Conservation (phyloP, 768 basidiomycete species). For the Exidia glandulosa region DNA sequence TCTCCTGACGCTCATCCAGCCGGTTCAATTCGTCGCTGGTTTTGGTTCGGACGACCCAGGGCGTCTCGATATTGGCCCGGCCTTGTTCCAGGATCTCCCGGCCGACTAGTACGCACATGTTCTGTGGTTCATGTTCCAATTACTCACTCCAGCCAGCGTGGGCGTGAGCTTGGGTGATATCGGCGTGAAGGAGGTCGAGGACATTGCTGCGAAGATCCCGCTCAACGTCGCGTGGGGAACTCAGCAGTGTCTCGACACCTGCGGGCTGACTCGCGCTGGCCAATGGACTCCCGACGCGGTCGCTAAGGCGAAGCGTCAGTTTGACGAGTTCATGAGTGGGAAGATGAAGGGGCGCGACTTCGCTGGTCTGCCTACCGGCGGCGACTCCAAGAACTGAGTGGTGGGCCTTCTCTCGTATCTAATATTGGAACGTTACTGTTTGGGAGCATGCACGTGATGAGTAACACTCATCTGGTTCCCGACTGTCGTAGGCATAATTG, state of each 20-base stretch:
- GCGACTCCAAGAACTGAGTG: neutral
- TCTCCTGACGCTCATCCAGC: slow-evolving; percentile 2
- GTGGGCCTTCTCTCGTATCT: neutral
- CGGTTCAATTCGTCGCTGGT: slow-evolving; percentile 17
- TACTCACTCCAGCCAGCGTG: slow-evolving; percentile 18
- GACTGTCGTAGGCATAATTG: too few relatives aligned
- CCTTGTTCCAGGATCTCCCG: slow-evolving; percentile 12
- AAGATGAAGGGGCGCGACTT: neutral
- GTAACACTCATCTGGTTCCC: too few relatives aligned
- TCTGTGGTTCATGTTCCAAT: slow-evolving; percentile 5
- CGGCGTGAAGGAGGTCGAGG: slow-evolving; percentile 17
- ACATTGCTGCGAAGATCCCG: slow-evolving; percentile 17
- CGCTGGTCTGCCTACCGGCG: neutral
- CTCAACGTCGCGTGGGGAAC: slow-evolving; percentile 20
- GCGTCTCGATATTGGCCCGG: slow-evolving; percentile 13
- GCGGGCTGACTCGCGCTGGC: slow-evolving; percentile 12
- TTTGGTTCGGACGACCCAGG: slow-evolving; percentile 20
- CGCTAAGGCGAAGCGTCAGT: neutral
- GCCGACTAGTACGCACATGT: neutral
- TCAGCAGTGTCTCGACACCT: slow-evolving; percentile 17
- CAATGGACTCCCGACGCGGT: slow-evolving; percentile 11
- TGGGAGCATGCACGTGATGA: neutral
- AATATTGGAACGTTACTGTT: neutral
- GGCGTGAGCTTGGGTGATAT: slow-evolving; percentile 18
- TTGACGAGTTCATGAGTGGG: neutral